phyloP scores from a whole-genome alignment of 1,284 basidiomycete species.

The Gymnopus androsaceus region DNA sequence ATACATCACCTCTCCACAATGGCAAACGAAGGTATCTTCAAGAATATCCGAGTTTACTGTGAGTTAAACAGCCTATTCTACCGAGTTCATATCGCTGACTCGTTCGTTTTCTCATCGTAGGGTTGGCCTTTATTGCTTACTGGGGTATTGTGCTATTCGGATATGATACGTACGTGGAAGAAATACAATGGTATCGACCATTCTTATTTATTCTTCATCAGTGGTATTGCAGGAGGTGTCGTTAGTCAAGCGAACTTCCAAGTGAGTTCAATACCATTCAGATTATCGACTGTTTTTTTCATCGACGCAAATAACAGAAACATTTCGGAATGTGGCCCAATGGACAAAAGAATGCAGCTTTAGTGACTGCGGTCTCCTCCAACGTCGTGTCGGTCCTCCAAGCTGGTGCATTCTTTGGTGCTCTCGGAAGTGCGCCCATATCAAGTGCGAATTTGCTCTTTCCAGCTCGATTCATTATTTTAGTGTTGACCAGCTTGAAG shows the following conservation, averaged over 20 bases:
- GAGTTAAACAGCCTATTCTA: neutral
- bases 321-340: slow-evolving; percentile 17
- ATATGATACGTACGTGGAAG: slow-evolving; percentile 12
- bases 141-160: slow-evolving; percentile 19
- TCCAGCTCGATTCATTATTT: neutral
- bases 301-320: no score
- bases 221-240: slow-evolving; percentile 19
- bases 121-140: slow-evolving; percentile 17
- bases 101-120: neutral
- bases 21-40: neutral
- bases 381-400: slow-evolving; percentile 79
- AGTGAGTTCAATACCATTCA: no score
- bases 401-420: slow-evolving; percentile 81
- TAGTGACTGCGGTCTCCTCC: slow-evolving; percentile 49
- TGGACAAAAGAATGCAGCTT: slow-evolving; percentile 4
- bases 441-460: slow-evolving; percentile 60
- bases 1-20: neutral
- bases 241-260: slow-evolving; percentile 13
- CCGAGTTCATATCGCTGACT: neutral
- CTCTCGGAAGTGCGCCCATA: slow-evolving; percentile 63
- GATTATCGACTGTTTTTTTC: no score
- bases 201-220: neutral
- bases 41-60: slow-evolving; percentile 17
- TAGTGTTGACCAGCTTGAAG: slow-evolving; percentile 30
- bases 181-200: neutral